phyloP scores from a whole-genome alignment of 164 flowering plant genomes.

The Cinnamomum chago region DNA sequence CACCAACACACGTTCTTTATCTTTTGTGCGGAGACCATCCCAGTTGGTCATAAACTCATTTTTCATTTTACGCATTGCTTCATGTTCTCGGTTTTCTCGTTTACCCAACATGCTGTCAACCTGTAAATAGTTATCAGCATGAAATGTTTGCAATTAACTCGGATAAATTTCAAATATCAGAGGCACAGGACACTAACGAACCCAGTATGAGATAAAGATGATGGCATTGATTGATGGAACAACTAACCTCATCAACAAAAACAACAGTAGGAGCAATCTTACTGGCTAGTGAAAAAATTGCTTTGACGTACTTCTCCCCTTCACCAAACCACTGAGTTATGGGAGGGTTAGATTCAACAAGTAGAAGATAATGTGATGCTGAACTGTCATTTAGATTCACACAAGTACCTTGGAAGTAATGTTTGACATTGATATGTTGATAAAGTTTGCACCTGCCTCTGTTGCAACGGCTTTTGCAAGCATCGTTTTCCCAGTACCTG shows the following conservation, averaged over 20 bases:
- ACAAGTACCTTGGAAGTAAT: constrained; percentile 80
- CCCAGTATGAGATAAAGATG: neutral
- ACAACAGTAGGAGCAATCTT: constrained; percentile 42
- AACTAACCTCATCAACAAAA: constrained; percentile 51
- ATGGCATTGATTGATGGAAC: neutral
- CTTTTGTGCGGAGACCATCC: constrained; percentile 78
- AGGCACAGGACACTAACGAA: neutral
- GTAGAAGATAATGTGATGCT: neutral
- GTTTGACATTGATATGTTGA: constrained; percentile 95
- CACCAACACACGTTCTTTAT: constrained; percentile 85
- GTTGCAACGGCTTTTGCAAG: constrained; percentile 99
- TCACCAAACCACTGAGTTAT: constrained; percentile 42
- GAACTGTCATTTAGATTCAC: neutral
- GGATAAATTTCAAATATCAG: neutral
- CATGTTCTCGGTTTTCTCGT: constrained; percentile 40
- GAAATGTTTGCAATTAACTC: too few relatives aligned
- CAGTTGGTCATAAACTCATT: constrained; percentile 48
- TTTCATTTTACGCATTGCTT: constrained; percentile 43
- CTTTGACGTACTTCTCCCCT: constrained; percentile 42
- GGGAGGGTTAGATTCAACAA: constrained; percentile 10
- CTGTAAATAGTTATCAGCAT: constrained; percentile 22
- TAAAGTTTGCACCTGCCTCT: constrained; percentile 95
- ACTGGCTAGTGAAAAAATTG: constrained; percentile 40
- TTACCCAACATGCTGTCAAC: constrained; percentile 48
- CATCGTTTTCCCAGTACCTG: constrained; percentile 99